A percentile compares a stretch with the other conserved stretches of the same genome.
Conservation (phyloP, 1,284 basidiomycete species). For the Pseudozyma pruni region DNA sequence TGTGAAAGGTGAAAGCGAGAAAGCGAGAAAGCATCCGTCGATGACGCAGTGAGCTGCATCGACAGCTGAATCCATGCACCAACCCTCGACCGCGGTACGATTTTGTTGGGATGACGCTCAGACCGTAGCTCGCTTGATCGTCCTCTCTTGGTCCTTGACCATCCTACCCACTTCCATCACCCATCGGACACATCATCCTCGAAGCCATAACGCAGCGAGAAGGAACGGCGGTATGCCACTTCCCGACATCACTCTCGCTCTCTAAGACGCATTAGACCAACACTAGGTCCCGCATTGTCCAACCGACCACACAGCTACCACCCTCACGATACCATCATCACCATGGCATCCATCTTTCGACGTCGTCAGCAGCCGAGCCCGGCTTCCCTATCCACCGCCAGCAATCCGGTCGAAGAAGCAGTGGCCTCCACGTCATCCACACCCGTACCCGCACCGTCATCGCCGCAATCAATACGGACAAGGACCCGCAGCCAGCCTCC, state of each 20-base stretch:
- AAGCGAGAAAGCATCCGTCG: slow-evolving; percentile 2
- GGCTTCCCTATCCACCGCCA: slow-evolving; percentile 14
- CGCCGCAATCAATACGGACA: background rate
- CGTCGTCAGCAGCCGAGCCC: slow-evolving; percentile 43
- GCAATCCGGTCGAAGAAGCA: slow-evolving; percentile 12
- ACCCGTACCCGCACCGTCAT: slow-evolving; percentile 1
- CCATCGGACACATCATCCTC: background rate
- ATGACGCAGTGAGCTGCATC: slow-evolving; percentile 22
- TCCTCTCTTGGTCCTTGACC: no score
- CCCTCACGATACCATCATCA: no score
- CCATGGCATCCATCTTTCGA: slow-evolving; percentile 39
- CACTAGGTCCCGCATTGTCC: no score
- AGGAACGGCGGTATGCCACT: no score
- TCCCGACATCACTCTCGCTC: no score
- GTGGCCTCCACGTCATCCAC: slow-evolving; percentile 4
- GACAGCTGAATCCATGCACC: background rate
- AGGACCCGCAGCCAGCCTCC: slow-evolving; percentile 2
- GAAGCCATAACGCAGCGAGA: no score
- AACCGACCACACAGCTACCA: no score
- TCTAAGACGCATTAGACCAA: no score
- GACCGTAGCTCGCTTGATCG: background rate
- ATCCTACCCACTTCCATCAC: background rate
- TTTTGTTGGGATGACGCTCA: slow-evolving; percentile 13
- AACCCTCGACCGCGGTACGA: slow-evolving; percentile 2
- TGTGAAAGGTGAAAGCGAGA: background rate